A percentile compares a stretch with the other conserved stretches of the same genome.
Conservation (phyloP, 306 rosid genomes). For the Carpinus viminea region DNA sequence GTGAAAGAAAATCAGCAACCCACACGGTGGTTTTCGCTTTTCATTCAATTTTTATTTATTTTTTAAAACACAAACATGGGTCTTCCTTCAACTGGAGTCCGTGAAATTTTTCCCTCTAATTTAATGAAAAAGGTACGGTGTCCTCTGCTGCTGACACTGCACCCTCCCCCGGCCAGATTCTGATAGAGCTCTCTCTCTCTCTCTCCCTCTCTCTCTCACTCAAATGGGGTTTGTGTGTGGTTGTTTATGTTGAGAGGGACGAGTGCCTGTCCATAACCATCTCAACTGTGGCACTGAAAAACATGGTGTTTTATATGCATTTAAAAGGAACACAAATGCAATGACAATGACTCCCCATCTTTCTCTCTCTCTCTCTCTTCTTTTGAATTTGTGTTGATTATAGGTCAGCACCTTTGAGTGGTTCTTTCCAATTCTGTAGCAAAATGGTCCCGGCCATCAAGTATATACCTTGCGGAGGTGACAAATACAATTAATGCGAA, state of each 20-base stretch:
- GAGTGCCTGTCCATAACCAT: slow-evolving; percentile 49
- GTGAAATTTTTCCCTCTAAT: slow-evolving; percentile 12
- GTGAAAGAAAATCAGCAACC: slow-evolving; percentile 32
- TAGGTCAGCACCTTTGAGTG: neutral
- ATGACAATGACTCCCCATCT: slow-evolving; percentile 66
- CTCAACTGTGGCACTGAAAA: slow-evolving; percentile 97
- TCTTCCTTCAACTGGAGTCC: neutral
- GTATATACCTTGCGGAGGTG: slow-evolving; percentile 33
- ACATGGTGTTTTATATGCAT: slow-evolving; percentile 53
- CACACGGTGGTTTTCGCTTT: slow-evolving; percentile 19
- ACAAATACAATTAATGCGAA: slow-evolving; percentile 24
- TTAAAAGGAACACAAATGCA: slow-evolving; percentile 56
- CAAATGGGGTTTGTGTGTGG: slow-evolving; percentile 25
- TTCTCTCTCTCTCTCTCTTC: slow-evolving; percentile 21
- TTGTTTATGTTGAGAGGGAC: slow-evolving; percentile 73
- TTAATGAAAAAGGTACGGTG: slow-evolving; percentile 34
- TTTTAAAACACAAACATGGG: slow-evolving; percentile 6
- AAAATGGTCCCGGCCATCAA: slow-evolving; percentile 35
- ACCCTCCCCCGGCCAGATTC: slow-evolving; percentile 22
- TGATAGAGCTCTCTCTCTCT: slow-evolving; percentile 17
- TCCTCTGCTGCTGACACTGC: slow-evolving; percentile 33
- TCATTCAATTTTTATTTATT: neutral
- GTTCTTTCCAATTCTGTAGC: neutral
- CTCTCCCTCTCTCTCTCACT: slow-evolving; percentile 14
- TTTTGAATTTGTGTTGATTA: slow-evolving; percentile 10